A percentile compares a stretch with the other conserved stretches of the same genome.
Conservation (phyloP, 225 moss, liverwort and hornwort species). For the Lunularia cruciata region DNA sequence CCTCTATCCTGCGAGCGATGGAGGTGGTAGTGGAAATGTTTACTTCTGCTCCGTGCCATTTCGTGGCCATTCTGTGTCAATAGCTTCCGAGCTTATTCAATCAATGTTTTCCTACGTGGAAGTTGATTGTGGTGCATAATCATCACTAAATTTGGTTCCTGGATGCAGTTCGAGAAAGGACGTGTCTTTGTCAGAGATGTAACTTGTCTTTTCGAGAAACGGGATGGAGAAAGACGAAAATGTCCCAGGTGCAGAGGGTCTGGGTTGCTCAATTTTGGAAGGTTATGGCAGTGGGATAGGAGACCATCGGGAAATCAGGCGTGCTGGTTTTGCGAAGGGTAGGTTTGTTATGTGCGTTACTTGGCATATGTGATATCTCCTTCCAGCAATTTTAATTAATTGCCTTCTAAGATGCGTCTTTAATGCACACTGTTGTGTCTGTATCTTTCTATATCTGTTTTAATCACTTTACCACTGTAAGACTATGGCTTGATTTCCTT, state of each 20-base stretch:
- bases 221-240: slow-evolving; percentile 50
- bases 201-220: slow-evolving; percentile 35
- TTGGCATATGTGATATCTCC: too few relatives aligned
- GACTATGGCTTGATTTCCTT: not conserved
- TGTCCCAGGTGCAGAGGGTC: slow-evolving; percentile 70
- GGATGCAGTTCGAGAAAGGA: slow-evolving; percentile 55
- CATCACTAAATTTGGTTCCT: too few relatives aligned
- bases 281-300: slow-evolving; percentile 37
- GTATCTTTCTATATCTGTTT: not conserved
- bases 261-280: slow-evolving; percentile 43
- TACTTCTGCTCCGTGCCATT: too few relatives aligned
- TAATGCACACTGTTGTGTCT: not conserved
- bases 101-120: too few relatives aligned
- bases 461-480: not conserved
- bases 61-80: too few relatives aligned
- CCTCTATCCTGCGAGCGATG: too few relatives aligned
- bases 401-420: too few relatives aligned
- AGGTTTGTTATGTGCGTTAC: slow-evolving; percentile 1
- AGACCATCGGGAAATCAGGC: slow-evolving; percentile 36
- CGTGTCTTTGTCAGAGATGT: slow-evolving; percentile 44
- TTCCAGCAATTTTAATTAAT: too few relatives aligned
- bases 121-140: too few relatives aligned
- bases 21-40: too few relatives aligned
- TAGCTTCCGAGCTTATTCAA: too few relatives aligned
- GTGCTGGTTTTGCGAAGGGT: slow-evolving; percentile 90